Evolutionary conservation across 2,329 filamentous ascomycete species (phyloP).

Genomic region (Coniochaeta sp.): DNA sequence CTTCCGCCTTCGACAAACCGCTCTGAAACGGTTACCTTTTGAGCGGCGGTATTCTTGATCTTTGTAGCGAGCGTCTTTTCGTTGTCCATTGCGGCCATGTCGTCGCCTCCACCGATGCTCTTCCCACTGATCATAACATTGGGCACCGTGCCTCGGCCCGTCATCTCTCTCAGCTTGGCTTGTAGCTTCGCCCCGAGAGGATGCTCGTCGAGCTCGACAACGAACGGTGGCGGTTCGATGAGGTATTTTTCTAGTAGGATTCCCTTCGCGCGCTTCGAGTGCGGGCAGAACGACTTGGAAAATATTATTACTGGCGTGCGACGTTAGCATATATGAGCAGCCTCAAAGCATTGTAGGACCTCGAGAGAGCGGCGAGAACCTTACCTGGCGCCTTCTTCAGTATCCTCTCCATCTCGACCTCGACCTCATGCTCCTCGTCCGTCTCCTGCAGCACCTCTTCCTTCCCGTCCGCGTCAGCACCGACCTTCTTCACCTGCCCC

Average conservation of each 20-base stretch:
- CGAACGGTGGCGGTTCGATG: slow-evolving; percentile 73
- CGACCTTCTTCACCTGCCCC: slow-evolving; percentile 36
- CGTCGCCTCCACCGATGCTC: slow-evolving; percentile 86
- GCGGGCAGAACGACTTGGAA: slow-evolving; percentile 88
- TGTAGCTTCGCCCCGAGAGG: slow-evolving; percentile 68
- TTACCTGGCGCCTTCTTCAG: slow-evolving; percentile 80
- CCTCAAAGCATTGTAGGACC: background rate
- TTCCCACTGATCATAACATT: slow-evolving; percentile 85
- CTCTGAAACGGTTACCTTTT: slow-evolving; percentile 48
- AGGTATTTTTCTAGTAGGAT: slow-evolving; percentile 78
- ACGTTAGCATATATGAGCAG: slow-evolving; percentile 1
- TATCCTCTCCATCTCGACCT: slow-evolving; percentile 68
- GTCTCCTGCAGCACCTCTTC: slow-evolving; percentile 35
- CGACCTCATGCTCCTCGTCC: slow-evolving; percentile 55
- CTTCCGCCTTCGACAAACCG: slow-evolving; percentile 20
- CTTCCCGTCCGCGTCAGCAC: slow-evolving; percentile 25
- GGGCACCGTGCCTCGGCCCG: slow-evolving; percentile 78
- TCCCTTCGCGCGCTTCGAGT: slow-evolving; percentile 76
- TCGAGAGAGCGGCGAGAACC: slow-evolving; percentile 18
- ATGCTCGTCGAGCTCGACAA: slow-evolving; percentile 87
- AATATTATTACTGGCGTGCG: slow-evolving; percentile 73
- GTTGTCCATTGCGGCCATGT: slow-evolving; percentile 65
- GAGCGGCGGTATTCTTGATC: slow-evolving; percentile 67
- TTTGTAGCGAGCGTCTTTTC: slow-evolving; percentile 62
- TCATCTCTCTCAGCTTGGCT: slow-evolving; percentile 61